Percentiles rank a stretch among this genome's conserved stretches.
phyloP scores from a whole-genome alignment of 2,329 filamentous ascomycete species.

The Hawksworthiomyces lignivorus region DNA sequence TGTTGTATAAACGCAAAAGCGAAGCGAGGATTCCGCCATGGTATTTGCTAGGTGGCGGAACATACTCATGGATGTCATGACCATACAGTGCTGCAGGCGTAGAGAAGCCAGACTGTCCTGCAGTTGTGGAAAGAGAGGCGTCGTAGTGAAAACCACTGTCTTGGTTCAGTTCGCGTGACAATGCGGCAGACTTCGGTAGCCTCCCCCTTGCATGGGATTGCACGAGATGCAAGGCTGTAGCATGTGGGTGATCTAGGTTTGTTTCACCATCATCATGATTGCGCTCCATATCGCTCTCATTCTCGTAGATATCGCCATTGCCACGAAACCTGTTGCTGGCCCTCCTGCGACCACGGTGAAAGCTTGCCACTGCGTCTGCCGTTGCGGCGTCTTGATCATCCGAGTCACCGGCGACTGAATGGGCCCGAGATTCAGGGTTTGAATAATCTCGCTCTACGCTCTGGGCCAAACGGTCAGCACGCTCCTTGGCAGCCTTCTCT shows the following conservation, averaged over 20 bases:
- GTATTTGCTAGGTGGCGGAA: slow-evolving; percentile 60
- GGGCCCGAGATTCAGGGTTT: slow-evolving; percentile 20
- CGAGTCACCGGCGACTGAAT: slow-evolving; percentile 18
- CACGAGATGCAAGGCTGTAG: slow-evolving; percentile 15
- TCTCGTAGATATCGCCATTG: no score
- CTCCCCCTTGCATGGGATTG: slow-evolving; percentile 11
- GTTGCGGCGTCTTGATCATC: slow-evolving; percentile 6
- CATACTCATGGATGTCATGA: slow-evolving; percentile 51
- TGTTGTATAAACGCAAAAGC: slow-evolving; percentile 61
- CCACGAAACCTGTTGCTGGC: no score
- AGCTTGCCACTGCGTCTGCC: neutral
- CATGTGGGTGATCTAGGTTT: slow-evolving; percentile 1
- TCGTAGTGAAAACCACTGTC: slow-evolving; percentile 13
- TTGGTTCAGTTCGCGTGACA: neutral
- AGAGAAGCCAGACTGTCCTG: slow-evolving; percentile 19
- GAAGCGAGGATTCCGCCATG: slow-evolving; percentile 66
- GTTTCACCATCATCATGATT: neutral
- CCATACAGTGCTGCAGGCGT: slow-evolving; percentile 46
- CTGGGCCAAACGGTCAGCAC: slow-evolving; percentile 27
- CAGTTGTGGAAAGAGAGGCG: slow-evolving; percentile 6
- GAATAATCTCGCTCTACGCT: slow-evolving; percentile 24
- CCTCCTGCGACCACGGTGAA: slow-evolving; percentile 2
- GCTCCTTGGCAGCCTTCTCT: slow-evolving; percentile 26
- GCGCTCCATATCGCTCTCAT: slow-evolving; percentile 5
- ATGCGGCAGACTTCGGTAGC: neutral